phyloP scores from a whole-genome alignment of 768 basidiomycete genomes.

The Gautieria morchelliformis region DNA sequence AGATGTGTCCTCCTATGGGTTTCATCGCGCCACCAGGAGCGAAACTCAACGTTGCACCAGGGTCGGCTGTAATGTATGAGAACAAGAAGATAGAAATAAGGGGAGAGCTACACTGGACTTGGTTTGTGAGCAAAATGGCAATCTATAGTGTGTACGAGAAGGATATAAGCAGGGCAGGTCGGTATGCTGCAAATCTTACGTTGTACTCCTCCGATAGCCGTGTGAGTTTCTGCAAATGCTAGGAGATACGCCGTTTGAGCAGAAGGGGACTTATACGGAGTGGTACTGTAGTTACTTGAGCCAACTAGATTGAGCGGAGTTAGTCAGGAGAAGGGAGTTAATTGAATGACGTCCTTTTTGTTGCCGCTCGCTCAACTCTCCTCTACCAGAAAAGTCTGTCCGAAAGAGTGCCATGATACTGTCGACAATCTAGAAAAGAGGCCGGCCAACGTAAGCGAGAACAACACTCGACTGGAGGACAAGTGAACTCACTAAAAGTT shows the following conservation, averaged over 20 bases:
- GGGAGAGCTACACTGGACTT: constrained; percentile 70
- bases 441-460: constrained; percentile 9
- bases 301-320: constrained; percentile 43
- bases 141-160: constrained; percentile 37
- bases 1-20: constrained; percentile 83
- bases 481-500: constrained; percentile 38
- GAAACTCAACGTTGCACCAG: constrained; percentile 91
- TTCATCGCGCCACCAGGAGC: constrained; percentile 90
- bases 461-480: not conserved
- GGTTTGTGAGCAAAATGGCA: constrained; percentile 82
- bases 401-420: constrained; percentile 97
- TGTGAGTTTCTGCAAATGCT: constrained; percentile 55
- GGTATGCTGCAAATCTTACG: constrained; percentile 20
- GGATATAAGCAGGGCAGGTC: constrained; percentile 11
- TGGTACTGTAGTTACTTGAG: constrained; percentile 44
- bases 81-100: not conserved
- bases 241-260: not conserved
- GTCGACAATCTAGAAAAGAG: constrained; percentile 65
- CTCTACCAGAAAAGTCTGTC: constrained; percentile 87
- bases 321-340: not conserved
- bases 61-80: constrained; percentile 52
- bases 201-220: constrained; percentile 92
- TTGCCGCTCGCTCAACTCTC: constrained; percentile 88
- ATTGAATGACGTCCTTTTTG: constrained; percentile 53
- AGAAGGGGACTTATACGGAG: not conserved